Evolutionary conservation across 2,329 filamentous ascomycete species (phyloP).

Genomic region (Cryphonectria carpinicola): DNA sequence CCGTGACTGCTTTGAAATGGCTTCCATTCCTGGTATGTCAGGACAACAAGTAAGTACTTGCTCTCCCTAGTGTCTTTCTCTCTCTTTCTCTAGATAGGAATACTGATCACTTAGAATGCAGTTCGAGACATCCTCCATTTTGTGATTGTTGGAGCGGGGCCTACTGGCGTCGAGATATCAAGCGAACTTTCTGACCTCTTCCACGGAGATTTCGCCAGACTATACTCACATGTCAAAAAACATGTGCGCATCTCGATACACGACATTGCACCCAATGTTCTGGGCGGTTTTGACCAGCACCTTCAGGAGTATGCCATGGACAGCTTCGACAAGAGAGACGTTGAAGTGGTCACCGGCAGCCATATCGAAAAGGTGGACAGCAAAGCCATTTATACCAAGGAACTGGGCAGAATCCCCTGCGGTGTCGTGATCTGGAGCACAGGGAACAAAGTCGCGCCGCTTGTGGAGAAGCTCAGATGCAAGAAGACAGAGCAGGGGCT

Average conservation of each 20-base stretch:
- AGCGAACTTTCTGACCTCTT: constrained; percentile 26
- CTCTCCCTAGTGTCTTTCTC: too few species aligned
- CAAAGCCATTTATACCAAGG: constrained; percentile 19
- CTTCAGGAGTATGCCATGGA: constrained; percentile 27
- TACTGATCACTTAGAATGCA: neutral
- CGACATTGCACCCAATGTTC: constrained; percentile 22
- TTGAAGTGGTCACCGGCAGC: constrained; percentile 23
- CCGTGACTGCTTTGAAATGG: constrained; percentile 24
- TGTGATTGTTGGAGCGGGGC: constrained; percentile 25
- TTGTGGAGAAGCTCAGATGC: constrained; percentile 17
- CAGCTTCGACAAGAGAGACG: constrained; percentile 22
- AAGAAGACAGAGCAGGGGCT: constrained; percentile 20
- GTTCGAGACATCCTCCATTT: constrained; percentile 25
- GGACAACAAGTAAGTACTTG: constrained; percentile 19
- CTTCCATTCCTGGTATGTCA: constrained; percentile 22
- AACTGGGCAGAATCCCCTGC: constrained; percentile 19
- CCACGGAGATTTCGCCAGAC: constrained; percentile 19
- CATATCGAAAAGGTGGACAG: constrained; percentile 25
- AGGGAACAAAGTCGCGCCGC: constrained; percentile 17
- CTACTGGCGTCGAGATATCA: constrained; percentile 24
- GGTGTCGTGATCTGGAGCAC: constrained; percentile 22
- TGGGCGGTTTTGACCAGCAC: constrained; percentile 23
- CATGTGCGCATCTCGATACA: constrained; percentile 23
- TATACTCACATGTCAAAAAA: constrained; percentile 26
- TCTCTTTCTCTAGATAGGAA: too few species aligned